Percentiles rank a stretch among this genome's conserved stretches.
Conservation (phyloP, 2,329 filamentous ascomycete species). For the Xylariaceae sp. region DNA sequence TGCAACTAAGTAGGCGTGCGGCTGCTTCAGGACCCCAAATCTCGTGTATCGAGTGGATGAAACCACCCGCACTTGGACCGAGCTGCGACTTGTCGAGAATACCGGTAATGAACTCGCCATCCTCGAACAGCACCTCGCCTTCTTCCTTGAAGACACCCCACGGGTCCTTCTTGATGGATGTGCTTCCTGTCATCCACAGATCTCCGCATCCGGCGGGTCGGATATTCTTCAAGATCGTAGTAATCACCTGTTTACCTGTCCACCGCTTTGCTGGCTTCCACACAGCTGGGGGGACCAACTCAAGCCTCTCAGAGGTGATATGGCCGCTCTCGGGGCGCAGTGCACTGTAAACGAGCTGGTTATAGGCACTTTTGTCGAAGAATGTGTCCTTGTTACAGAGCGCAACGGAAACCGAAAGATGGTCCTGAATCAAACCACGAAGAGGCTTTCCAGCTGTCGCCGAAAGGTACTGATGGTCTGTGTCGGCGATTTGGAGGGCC, state of each 20-base stretch:
- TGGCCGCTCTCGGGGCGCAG: constrained; percentile 86
- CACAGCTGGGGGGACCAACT: constrained; percentile 74
- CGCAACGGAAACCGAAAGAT: constrained; percentile 89
- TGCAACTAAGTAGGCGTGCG: constrained; percentile 79
- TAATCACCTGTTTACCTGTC: constrained; percentile 96
- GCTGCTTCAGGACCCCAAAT: constrained; percentile 83
- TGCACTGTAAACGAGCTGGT: constrained; percentile 88
- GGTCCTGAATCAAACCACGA: constrained; percentile 95
- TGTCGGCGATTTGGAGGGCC: constrained; percentile 88
- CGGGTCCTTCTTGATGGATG: constrained; percentile 68
- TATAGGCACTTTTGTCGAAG: constrained; percentile 81
- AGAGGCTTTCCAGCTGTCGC: constrained; percentile 90
- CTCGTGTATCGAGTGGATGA: constrained; percentile 90
- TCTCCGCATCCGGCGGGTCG: constrained; percentile 70
- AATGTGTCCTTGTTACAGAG: constrained; percentile 89
- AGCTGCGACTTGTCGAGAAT: constrained; percentile 96
- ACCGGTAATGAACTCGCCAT: constrained; percentile 82
- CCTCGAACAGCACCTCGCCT: constrained; percentile 71
- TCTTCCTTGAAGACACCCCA: constrained; percentile 79
- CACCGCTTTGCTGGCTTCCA: constrained; percentile 76
- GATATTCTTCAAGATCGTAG: constrained; percentile 89
- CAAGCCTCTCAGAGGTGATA: constrained; percentile 74
- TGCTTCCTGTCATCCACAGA: constrained; percentile 73
- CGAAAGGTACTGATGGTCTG: constrained; percentile 94
- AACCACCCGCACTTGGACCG: constrained; percentile 76